Evolutionary conservation across 2,329 filamentous ascomycete genomes (phyloP), one percentile per base, ranked within the genome.

Genomic region (Phoma sp.): DNA sequence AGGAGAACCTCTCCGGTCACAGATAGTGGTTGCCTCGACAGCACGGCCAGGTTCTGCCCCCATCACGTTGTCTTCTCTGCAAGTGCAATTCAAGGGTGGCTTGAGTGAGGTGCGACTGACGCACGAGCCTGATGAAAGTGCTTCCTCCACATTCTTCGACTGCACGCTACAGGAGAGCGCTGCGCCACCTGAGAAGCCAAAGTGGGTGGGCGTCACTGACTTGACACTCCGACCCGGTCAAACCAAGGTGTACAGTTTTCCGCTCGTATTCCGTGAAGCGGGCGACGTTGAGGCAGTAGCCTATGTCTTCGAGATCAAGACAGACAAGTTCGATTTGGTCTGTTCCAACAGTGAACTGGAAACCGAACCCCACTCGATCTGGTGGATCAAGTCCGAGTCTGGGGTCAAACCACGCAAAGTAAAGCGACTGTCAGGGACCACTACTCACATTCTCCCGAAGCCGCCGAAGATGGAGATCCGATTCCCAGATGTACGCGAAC

Each of bases 381-480:
- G 75, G 75, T 77, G 73, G 72, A 68, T 69, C 8, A 58, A 58
- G 38, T 62, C 65, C n/a, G 54, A 60, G 7, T 43, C 56, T 13
- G 62, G 58, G 12, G 51, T 71, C 38, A 74, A 65, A 36, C 51
- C 69, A 32, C 65, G 70, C 32, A 69, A 67, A 37, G 39, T 75
- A 19, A 70, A 68, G 38, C 64, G 69, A 25, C 61, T 67, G 2
- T 65, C 65, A 51, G 79, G 80, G 1, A 78, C 84, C 31, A 78
- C 79, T 2, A 84, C 96, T 51, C 88, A 85, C 51, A 87, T 99
- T 22, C 82, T 92, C 49, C 94, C 95, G 1, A 90, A 96, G 62
- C 95, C 94, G 25, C 95, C 95, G 0, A 98, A 97, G 75, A 86
- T 99, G 79, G 87, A 91, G 64, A 85, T 99, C 40, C 83, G 79